Percentiles rank a stretch among this genome's conserved stretches.
These are phyloP conservation scores for Podila horticola DNA, from an alignment of 192 early-diverging fungal species.

Conservation along the genomic window DNA sequence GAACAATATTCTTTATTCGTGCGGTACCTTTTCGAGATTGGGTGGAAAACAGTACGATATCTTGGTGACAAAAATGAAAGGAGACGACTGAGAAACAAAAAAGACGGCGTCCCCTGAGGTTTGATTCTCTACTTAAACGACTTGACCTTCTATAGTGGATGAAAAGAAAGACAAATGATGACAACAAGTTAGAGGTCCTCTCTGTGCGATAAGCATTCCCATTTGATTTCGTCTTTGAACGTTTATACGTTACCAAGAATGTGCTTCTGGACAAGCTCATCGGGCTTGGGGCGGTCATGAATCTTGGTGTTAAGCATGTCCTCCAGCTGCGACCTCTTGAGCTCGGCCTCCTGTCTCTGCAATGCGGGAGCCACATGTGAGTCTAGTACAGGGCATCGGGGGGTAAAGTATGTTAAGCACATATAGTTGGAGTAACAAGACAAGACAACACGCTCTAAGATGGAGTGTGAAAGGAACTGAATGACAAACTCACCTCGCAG, in stretches of 20 bases:
- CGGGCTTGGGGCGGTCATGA: constrained; percentile 53
- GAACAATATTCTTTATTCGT: no score
- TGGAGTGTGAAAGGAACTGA: not conserved
- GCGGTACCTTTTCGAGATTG: no score
- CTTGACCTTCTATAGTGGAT: constrained; percentile 20
- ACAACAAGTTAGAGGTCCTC: not conserved
- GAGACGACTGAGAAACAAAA: not conserved
- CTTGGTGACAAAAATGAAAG: constrained; percentile 4
- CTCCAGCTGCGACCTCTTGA: constrained; percentile 57
- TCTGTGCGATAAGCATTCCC: not conserved
- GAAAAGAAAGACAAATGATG: not conserved
- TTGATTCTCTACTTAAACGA: constrained; percentile 10
- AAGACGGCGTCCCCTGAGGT: not conserved
- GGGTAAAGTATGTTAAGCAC: not conserved
- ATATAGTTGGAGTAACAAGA: no score
- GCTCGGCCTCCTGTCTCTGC: constrained; percentile 54
- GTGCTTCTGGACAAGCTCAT: constrained; percentile 63
- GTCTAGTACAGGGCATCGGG: constrained; percentile 14
- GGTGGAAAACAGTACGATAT: not conserved
- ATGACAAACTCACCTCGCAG: constrained; percentile 53
- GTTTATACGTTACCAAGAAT: constrained; percentile 55
- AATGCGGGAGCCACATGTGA: constrained; percentile 59
- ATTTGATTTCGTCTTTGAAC: no score
- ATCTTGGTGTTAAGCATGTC: constrained; percentile 61
- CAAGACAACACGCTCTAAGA: not conserved